Evolutionary conservation across 2,329 filamentous ascomycete species (phyloP).

Genomic region (Westerdykella sp.): DNA sequence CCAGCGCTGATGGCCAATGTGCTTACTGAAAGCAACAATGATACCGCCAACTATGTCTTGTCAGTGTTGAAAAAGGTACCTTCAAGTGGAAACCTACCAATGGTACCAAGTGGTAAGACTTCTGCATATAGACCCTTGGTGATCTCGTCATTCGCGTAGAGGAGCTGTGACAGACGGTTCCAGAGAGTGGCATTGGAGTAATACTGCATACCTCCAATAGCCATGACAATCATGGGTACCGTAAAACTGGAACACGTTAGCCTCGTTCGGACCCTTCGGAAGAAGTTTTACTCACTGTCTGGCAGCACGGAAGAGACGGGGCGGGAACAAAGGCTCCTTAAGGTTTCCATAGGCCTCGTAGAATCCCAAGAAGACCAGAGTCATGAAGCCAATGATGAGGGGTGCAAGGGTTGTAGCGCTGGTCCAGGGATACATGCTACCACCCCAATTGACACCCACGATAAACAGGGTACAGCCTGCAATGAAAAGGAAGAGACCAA

Average conservation of each 20-base stretch:
- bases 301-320: conserved; percentile 22
- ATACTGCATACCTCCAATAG: conserved; percentile 27
- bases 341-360: conserved; percentile 22
- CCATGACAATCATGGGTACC: conserved; percentile 27
- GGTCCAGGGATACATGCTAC: conserved; percentile 20
- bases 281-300: conserved; percentile 12
- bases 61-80: conserved; percentile 1
- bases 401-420: conserved; percentile 18
- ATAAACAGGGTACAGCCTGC: conserved; percentile 27
- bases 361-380: conserved; percentile 20
- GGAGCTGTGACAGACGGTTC: conserved; percentile 21
- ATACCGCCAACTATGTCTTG: conserved; percentile 17
- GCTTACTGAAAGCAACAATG: conserved; percentile 22
- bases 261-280: background rate
- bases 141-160: conserved; percentile 24
- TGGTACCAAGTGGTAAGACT: conserved; percentile 21
- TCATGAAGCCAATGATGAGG: conserved; percentile 21
- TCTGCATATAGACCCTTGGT: conserved; percentile 24
- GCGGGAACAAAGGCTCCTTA: conserved; percentile 24
- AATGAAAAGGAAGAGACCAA: conserved; percentile 22
- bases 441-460: conserved; percentile 26
- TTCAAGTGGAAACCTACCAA: conserved; percentile 7
- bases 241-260: conserved; percentile 12
- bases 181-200: conserved; percentile 27
- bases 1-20: conserved; percentile 26